Conservation (phyloP, 2,329 filamentous ascomycete genomes). For the Paraconiothyrium sp. region DNA sequence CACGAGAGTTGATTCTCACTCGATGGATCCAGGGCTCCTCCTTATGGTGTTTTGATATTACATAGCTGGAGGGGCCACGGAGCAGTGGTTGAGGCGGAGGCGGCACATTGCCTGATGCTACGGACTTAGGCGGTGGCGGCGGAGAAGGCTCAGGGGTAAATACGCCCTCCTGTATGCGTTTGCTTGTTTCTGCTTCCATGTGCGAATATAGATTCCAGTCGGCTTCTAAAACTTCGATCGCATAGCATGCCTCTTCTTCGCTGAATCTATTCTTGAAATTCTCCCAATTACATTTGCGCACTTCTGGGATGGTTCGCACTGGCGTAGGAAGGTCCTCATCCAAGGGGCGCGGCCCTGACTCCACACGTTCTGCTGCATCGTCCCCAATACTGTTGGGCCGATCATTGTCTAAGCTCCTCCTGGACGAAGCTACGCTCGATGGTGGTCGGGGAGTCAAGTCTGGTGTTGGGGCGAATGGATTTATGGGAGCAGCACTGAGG, state of each 20-base stretch:
- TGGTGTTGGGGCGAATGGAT: slow-evolving; percentile 1
- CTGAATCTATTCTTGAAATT: not conserved
- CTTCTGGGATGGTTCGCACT: not conserved
- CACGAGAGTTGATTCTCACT: not conserved
- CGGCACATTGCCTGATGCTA: not conserved
- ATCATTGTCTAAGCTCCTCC: not conserved
- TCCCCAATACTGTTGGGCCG: not conserved
- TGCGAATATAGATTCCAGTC: not conserved
- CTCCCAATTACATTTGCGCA: not conserved
- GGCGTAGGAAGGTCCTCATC: not conserved
- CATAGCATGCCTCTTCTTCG: not conserved
- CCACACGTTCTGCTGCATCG: not conserved
- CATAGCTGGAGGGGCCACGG: not conserved
- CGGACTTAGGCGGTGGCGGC: not conserved
- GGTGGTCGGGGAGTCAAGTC: not conserved
- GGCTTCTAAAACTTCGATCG: not conserved
- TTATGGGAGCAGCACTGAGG: not conserved
- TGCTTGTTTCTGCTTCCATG: not conserved
- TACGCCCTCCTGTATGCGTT: not conserved
- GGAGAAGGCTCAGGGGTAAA: not conserved
- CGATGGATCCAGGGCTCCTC: not conserved
- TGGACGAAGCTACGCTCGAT: not conserved
- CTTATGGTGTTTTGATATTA: not conserved
- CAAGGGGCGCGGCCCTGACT: not conserved
- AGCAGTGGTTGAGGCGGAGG: not conserved